Evolutionary conservation across 805 yeast species (phyloP), one percentile per base, ranked within the genome.

Genomic region (Metschnikowia similis): DNA sequence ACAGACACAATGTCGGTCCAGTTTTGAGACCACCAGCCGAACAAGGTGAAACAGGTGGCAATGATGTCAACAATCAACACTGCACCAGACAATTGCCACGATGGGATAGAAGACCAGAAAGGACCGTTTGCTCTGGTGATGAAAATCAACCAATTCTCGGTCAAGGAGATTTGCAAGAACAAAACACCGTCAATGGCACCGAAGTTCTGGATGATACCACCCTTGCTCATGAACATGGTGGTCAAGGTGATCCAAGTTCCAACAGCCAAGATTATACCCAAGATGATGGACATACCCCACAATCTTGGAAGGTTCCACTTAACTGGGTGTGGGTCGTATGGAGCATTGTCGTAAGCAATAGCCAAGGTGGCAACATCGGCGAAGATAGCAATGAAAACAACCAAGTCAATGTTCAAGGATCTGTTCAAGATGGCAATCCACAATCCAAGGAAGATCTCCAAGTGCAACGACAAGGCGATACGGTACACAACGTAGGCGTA

Each of bases 21-120:
- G 84, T 90, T 90, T 76, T 88, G 96, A 60, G 95, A 86, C 92
- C 95, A 89, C 96, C 96, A 90, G 65, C 97, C 97, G 84, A 89
- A 90, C 68, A 89, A 74, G 66, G 89, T 77, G 84, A 89, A 90
- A 83, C 87, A 80, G 56, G 97, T 90, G 61, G 97, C 96, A 65
- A 90, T 75, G 79, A 89, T 75, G 75, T 89, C 97, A 69, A 89
- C 97, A 68, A 75, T 75, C 69, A 88, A 80, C 64, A 89, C 96
- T 65, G 97, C 97, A 79, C 96, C 96, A 64, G 94, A 63, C 77
- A 89, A 83, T 81, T 89, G 96, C 97, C 97, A 90, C 45, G 97
- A 90, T 79, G 97, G 97, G 53, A 80, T 66, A 42, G 96, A 89
- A 53, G 96, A 87, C 97, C 97, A 90, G 94, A 90, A 90, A 69